Percentiles rank a stretch among this genome's conserved stretches.
phyloP scores from a whole-genome alignment of 371 early-diverging fungal species.

The Mucor saturninus region DNA sequence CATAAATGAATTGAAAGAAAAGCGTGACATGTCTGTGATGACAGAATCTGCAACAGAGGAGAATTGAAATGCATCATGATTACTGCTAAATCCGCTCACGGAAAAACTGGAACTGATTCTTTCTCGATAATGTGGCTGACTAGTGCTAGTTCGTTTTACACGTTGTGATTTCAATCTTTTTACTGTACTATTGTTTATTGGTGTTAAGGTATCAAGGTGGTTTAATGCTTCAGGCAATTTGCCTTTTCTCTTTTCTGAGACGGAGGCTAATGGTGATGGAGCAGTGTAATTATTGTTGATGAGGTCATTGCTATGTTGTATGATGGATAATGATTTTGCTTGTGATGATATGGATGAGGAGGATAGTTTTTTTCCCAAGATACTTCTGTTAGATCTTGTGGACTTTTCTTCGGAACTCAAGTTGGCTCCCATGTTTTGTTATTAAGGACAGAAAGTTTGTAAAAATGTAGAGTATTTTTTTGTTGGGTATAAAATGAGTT shows the following conservation, averaged over 20 bases:
- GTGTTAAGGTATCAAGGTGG: conserved; percentile 11
- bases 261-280: background rate
- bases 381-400: background rate
- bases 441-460: background rate
- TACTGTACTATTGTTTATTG: background rate
- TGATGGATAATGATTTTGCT: background rate
- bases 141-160: background rate
- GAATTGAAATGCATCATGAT: conserved; percentile 22
- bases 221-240: conserved; percentile 7
- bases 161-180: conserved; percentile 10
- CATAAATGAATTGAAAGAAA: conserved; percentile 26
- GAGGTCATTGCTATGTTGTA: background rate
- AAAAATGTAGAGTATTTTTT: background rate
- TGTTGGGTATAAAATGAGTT: background rate
- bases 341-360: conserved; percentile 1
- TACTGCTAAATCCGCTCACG: conserved; percentile 21
- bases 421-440: conserved; percentile 4
- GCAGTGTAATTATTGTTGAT: conserved; percentile 4
- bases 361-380: conserved; percentile 1
- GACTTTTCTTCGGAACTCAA: background rate
- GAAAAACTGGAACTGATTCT: conserved; percentile 17
- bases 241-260: conserved; percentile 15
- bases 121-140: conserved; percentile 9
- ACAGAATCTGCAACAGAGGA: conserved; percentile 25
- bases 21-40: conserved; percentile 27